These are phyloP conservation scores for Penicillium goetzii DNA, from an alignment of 495 filamentous ascomycete genomes.

Conservation along the genomic window DNA sequence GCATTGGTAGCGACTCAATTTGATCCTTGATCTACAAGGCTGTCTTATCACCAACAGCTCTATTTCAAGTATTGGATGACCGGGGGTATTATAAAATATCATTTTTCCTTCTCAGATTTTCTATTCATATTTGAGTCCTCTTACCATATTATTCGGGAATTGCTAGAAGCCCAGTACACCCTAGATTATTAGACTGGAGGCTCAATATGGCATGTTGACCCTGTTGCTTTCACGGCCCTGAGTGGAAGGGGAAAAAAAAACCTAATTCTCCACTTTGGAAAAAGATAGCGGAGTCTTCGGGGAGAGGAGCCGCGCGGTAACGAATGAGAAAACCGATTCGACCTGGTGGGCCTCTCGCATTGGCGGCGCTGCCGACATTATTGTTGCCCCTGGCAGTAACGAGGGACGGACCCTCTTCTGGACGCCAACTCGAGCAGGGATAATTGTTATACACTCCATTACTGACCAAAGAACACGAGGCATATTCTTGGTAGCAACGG, in stretches of 20 bases:
- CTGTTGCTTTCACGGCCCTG: neutral
- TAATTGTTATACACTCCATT: neutral
- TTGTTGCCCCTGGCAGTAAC: conserved; percentile 10
- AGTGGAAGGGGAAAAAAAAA: conserved; percentile 18
- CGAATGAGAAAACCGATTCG: conserved; percentile 12
- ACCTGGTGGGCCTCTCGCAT: conserved; percentile 8
- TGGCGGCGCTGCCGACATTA: conserved; percentile 6
- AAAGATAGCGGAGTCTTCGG: conserved; percentile 24
- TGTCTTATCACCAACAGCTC: neutral
- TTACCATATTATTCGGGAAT: too few species aligned
- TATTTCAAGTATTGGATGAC: too few species aligned
- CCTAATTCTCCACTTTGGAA: conserved; percentile 26
- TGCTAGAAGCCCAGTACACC: too few species aligned
- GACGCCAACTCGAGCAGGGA: neutral
- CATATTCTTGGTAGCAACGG: neutral
- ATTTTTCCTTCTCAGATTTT: too few species aligned
- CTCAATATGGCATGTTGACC: neutral
- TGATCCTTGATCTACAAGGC: neutral
- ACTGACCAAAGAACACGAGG: neutral
- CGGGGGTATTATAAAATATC: too few species aligned
- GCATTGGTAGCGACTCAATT: neutral
- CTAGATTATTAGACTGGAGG: too few species aligned
- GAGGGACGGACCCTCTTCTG: neutral
- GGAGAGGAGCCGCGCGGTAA: conserved; percentile 34
- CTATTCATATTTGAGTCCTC: too few species aligned